Evolutionary conservation across 441 rosid genomes (phyloP).

Genomic region (Pelargonium hybrid): DNA sequence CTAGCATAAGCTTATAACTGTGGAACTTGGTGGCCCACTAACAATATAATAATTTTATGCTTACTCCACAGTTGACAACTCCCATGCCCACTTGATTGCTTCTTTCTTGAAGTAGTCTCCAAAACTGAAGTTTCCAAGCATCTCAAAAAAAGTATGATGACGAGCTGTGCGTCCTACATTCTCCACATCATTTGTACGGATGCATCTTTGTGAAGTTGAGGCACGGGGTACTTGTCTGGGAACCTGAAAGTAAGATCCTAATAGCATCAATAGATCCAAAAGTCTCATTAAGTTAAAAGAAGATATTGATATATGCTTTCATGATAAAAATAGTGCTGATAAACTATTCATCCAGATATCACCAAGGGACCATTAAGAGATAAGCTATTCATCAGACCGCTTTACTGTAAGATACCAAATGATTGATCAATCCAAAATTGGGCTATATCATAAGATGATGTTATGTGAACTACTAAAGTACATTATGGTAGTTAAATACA

Average conservation of each 20-base stretch:
- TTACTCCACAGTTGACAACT: slow-evolving; percentile 74
- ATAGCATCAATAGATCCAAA: not conserved
- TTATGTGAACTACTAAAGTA: not conserved
- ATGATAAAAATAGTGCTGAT: not conserved
- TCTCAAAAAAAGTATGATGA: slow-evolving; percentile 91
- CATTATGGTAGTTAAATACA: not conserved
- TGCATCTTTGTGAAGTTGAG: slow-evolving; percentile 77
- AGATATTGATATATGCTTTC: not conserved
- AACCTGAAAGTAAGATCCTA: slow-evolving; percentile 30
- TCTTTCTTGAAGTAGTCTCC: slow-evolving; percentile 94
- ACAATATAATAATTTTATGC: slow-evolving; percentile 20
- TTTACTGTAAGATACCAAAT: not conserved
- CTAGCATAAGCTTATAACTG: not conserved
- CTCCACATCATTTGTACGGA: slow-evolving; percentile 86
- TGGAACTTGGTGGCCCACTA: slow-evolving; percentile 8
- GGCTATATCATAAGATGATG: too few relatives aligned
- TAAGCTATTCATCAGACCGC: not conserved
- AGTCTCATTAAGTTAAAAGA: not conserved
- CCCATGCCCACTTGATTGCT: slow-evolving; percentile 94
- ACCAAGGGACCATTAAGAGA: not conserved
- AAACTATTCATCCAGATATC: not conserved
- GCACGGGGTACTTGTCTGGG: slow-evolving; percentile 77
- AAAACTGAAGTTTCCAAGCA: slow-evolving; percentile 93
- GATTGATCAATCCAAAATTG: not conserved
- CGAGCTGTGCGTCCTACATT: slow-evolving; percentile 83